Percentiles rank a stretch among this genome's conserved stretches.
These are phyloP conservation scores for Vanilla planifolia DNA, from an alignment of 106 monocot species.

Conservation along the genomic window DNA sequence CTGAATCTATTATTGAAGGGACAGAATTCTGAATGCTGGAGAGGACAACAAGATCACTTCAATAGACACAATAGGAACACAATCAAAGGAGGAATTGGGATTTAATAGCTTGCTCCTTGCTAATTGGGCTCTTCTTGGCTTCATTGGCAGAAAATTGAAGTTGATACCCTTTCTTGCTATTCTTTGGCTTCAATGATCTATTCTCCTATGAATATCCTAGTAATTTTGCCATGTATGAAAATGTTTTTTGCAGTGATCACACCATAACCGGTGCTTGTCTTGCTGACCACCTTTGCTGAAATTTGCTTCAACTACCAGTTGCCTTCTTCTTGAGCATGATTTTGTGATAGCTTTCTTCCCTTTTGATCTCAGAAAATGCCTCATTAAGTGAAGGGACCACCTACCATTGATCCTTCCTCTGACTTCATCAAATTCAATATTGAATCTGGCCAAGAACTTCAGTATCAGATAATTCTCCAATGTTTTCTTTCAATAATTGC, in stretches of 20 bases:
- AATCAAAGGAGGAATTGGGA: constrained; percentile 5
- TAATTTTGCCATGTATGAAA: background rate
- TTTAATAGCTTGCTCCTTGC: background rate
- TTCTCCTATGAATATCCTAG: constrained; percentile 1
- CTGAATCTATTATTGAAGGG: constrained; percentile 10
- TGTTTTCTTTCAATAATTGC: background rate
- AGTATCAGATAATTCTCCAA: background rate
- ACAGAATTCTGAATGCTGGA: no score
- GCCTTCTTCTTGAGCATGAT: background rate
- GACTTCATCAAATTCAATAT: constrained; percentile 1
- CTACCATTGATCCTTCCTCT: background rate
- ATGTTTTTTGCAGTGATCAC: background rate
- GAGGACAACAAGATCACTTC: background rate
- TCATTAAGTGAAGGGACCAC: background rate
- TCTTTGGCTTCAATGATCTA: background rate
- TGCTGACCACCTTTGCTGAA: background rate
- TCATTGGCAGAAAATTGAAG: no score
- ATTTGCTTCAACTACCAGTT: no score
- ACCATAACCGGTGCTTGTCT: background rate
- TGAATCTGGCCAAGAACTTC: background rate
- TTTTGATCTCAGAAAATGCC: background rate
- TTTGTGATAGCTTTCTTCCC: background rate
- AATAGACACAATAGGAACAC: background rate
- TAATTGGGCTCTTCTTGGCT: no score
- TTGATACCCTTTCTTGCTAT: background rate